These are phyloP conservation scores for Phanerochaete sordida DNA, from an alignment of 768 basidiomycete genomes.

Conservation along the genomic window DNA sequence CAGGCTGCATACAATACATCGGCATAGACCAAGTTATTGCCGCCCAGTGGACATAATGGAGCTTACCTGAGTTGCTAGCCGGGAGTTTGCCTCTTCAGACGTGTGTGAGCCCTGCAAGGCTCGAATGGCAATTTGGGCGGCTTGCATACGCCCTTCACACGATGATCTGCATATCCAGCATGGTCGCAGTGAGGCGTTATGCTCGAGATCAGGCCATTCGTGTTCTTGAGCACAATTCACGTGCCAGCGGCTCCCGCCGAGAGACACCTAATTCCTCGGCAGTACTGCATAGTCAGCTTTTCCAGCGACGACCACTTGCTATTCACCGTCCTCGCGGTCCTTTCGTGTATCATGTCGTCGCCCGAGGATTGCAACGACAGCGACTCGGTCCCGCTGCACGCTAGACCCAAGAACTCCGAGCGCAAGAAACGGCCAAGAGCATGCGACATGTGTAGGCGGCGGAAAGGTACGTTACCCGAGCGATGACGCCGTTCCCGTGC, in stretches of 20 bases:
- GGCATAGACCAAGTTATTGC: background rate
- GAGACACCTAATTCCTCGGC: background rate
- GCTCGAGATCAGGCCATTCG: background rate
- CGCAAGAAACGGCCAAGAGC: conserved; percentile 8
- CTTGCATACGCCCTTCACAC: too few species aligned
- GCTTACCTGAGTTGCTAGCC: background rate
- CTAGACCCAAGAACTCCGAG: background rate
- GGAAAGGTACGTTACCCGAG: conserved; percentile 8
- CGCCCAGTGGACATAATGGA: background rate
- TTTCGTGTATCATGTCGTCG: conserved; percentile 5
- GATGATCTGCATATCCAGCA: background rate
- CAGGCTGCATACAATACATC: background rate
- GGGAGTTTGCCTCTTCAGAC: background rate
- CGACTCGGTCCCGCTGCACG: background rate
- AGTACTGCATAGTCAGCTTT: background rate
- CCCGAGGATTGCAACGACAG: conserved; percentile 3
- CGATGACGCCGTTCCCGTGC: background rate
- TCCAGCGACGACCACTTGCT: background rate
- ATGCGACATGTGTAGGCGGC: conserved; percentile 15
- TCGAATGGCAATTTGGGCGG: too few species aligned
- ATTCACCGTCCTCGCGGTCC: background rate
- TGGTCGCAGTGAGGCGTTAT: background rate
- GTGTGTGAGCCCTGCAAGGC: background rate
- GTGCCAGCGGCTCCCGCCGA: background rate
- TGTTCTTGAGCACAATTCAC: background rate